Evolutionary conservation across 805 yeast genomes (phyloP), one percentile per base, ranked within the genome.

Genomic region (Candida boidinii): DNA sequence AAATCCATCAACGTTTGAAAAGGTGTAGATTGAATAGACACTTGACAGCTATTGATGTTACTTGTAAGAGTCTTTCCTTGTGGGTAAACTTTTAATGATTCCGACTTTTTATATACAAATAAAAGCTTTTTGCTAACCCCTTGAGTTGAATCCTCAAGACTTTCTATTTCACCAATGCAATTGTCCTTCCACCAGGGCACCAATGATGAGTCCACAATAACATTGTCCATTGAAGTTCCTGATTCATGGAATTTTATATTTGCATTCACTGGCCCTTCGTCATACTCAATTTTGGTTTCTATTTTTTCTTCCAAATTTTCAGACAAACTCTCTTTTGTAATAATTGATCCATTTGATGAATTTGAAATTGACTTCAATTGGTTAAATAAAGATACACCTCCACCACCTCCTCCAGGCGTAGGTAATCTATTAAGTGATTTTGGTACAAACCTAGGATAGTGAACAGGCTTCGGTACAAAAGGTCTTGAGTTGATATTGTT

Each of bases 141-240:
- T n/a, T n/a, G n/a, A 5, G 47, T 35, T 1, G 47, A 37, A 4
- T 56, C 56, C 26, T 51, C 53, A 4, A 69, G 62, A 20, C 77
- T 66, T 40, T 64, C 70, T 28, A 82, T 46, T 51, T 85, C 94
- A 16, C 85, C 88, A 7, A 84, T 56, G 46, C 81, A 84, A 13
- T 94, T 95, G n/a, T 67, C 75, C 34, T 62, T 61, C 1, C 83
- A 71, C 1, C 79, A 81, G 0, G 84, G 80, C 0, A 84, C 42
- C 4, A 73, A 58, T 0, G 61, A 47, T 14, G 76, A 54, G 47
- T 85, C 88, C 2, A 87, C 47, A 29, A 80, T 52, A 2, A 87
- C 82, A 23, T 72, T 73, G 23, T 76, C 77, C 2, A 60, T 27
- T 1, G 77, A 72, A 1, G 69, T 62, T 17, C 84, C 57, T 4